Base-by-base conservation (phyloP, 495 filamentous ascomycete genomes). In the Hyphodiscus hymeniophilus region DNA sequence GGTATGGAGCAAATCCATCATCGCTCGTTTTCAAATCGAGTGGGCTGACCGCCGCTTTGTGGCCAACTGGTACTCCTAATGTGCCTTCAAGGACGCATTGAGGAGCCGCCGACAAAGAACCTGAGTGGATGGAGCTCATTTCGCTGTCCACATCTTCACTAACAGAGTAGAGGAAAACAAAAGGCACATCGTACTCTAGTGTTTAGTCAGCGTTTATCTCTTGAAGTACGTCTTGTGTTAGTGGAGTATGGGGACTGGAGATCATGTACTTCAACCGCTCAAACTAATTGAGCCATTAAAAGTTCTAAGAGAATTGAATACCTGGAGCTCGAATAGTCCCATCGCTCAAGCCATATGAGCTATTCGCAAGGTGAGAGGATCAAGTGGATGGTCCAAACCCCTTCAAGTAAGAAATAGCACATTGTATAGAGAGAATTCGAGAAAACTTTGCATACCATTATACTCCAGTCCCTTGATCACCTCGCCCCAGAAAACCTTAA, bases 1-100 rank as follows among this genome's bases (percentile, higher is more conserved):
- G 79, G 15, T 79, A 76, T 0, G 75, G 74, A 3, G 74, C 81
- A 58, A 84, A 84, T 0, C 78, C 80, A 35, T 83, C 77, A 28
- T 67, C 73, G 33, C 76, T 76, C 13, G 67, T 71, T 32, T 71
- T 77, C 24, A 87, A 55, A 47, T 86, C 79, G 3, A 86, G 66
- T 24, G 67, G 65, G 4, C 63, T 53, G 13, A 75, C 60, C 11
- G 80, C 73, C 12, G 70, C 64, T 10, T 54, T 66, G 60, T 87
- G 83, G 16, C 67, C 72, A 12, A 66, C 60, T 3, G 81, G 80
- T 17, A 85, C 76, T 5, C 82, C 83, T 3, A 85, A 58, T 20
- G 71, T 68, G 22, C 79, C 79, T 61, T 85, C 80, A 1, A 85
- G 66, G 34, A 68, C 60, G 34, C 80, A 71, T 34, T 74, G 68